Percentiles rank a stretch among this genome's conserved stretches.
Evolutionary conservation across 2,329 filamentous ascomycete species (phyloP).

Genomic region (Colletotrichum agaves): DNA sequence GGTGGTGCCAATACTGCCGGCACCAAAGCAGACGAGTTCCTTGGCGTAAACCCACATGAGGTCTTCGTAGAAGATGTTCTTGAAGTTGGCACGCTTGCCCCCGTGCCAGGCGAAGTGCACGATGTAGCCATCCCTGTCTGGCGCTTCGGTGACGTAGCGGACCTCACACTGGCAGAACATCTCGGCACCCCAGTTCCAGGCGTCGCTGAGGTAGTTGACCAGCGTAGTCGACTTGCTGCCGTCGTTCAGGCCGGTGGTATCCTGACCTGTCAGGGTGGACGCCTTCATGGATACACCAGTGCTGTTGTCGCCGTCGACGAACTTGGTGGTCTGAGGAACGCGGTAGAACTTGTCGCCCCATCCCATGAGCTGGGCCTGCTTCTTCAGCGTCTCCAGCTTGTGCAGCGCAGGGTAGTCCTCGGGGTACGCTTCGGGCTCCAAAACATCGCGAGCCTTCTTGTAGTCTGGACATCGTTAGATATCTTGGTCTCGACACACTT

Average conservation of each 20-base stretch:
- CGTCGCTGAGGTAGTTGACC: conserved; percentile 74
- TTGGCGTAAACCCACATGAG: conserved; percentile 75
- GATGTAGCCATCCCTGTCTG: conserved; percentile 65
- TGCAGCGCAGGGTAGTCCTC: conserved; percentile 64
- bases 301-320: conserved; percentile 68
- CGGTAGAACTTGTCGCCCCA: conserved; percentile 64
- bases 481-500: background rate
- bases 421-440: conserved; percentile 69
- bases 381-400: conserved; percentile 67
- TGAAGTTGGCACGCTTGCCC: conserved; percentile 63
- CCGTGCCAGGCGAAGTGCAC: conserved; percentile 74
- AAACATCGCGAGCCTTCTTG: conserved; percentile 61
- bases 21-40: conserved; percentile 74
- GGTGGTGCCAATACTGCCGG: conserved; percentile 72
- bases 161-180: conserved; percentile 78
- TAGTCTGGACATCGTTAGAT: conserved; percentile 58
- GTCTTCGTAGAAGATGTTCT: conserved; percentile 64
- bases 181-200: conserved; percentile 78
- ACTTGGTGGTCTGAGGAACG: conserved; percentile 71
- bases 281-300: conserved; percentile 71
- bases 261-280: conserved; percentile 70
- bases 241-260: conserved; percentile 73
- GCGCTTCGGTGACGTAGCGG: conserved; percentile 66
- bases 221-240: conserved; percentile 74
- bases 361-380: conserved; percentile 64